A percentile compares a stretch with the other conserved stretches of the same genome.
Evolutionary conservation across 2,329 filamentous ascomycete species (phyloP).

Genomic region (Coleophoma cylindrospora): DNA sequence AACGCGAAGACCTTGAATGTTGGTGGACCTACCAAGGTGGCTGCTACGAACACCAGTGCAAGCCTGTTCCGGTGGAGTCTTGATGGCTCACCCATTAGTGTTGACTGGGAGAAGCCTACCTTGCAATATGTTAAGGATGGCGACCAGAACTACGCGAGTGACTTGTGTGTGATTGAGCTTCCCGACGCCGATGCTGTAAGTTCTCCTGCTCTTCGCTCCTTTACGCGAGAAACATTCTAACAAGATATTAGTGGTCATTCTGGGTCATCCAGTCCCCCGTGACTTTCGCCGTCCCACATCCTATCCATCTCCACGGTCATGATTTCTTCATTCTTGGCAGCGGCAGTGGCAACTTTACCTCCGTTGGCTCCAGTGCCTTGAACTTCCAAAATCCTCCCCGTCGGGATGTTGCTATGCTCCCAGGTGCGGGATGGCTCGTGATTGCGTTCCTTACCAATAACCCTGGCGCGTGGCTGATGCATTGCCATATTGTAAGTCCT

Average conservation of each 20-base stretch:
- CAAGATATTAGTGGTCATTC: slow-evolving; percentile 35
- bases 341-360: slow-evolving; percentile 40
- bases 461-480: slow-evolving; percentile 1
- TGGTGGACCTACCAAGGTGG: not conserved
- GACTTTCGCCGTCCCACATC: slow-evolving; percentile 26
- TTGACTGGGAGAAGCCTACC: slow-evolving; percentile 36
- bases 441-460: not conserved
- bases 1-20: not conserved
- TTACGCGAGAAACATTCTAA: slow-evolving; percentile 35
- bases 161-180: slow-evolving; percentile 8
- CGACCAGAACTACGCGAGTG: slow-evolving; percentile 10
- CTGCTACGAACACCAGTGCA: not conserved
- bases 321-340: slow-evolving; percentile 38
- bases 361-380: slow-evolving; percentile 5
- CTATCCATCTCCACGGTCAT: slow-evolving; percentile 43
- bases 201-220: not conserved
- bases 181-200: slow-evolving; percentile 7
- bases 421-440: not conserved
- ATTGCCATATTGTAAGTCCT: slow-evolving; percentile 7
- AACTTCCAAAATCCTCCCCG: slow-evolving; percentile 35
- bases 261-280: slow-evolving; percentile 32
- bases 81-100: slow-evolving; percentile 22
- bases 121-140: slow-evolving; percentile 27
- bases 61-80: slow-evolving; percentile 3
- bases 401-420: slow-evolving; percentile 41